A percentile compares a stretch with the other conserved stretches of the same genome.
Conservation (phyloP, 495 filamentous ascomycete genomes). For the Rhizodiscina lignyota region DNA sequence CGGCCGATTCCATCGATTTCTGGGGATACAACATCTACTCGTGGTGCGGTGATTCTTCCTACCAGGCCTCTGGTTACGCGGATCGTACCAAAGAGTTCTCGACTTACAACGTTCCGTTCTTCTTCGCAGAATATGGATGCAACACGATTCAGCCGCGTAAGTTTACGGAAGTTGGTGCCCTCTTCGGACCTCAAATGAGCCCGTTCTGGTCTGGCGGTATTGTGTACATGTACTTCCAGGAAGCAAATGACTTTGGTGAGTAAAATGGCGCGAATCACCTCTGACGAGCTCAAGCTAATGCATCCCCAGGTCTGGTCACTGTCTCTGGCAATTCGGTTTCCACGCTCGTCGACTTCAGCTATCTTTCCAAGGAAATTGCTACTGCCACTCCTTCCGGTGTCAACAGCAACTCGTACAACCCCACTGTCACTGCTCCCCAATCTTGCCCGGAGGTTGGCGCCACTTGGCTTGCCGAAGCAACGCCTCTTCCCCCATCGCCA, state of each 20-base stretch:
- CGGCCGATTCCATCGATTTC: conserved; percentile 61
- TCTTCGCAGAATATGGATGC: conserved; percentile 98
- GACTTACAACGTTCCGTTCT: conserved; percentile 78
- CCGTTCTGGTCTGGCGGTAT: conserved; percentile 83
- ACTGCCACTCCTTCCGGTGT: conserved; percentile 48
- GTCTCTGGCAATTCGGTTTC: conserved; percentile 37
- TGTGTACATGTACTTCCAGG: conserved; percentile 95
- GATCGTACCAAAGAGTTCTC: conserved; percentile 65
- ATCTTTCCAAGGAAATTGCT: conserved; percentile 54
- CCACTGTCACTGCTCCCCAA: conserved; percentile 56
- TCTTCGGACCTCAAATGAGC: conserved; percentile 71
- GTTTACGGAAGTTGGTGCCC: conserved; percentile 72
- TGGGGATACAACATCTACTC: conserved; percentile 99
- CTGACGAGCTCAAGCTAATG: too few relatives aligned
- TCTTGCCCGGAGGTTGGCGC: conserved; percentile 49
- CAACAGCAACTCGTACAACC: conserved; percentile 49
- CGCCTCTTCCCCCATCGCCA: conserved; percentile 61
- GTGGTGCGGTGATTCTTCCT: conserved; percentile 80
- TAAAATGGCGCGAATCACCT: background rate
- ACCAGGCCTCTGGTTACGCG: conserved; percentile 56
- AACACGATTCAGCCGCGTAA: conserved; percentile 57
- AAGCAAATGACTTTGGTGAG: conserved; percentile 75
- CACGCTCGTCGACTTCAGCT: conserved; percentile 56
- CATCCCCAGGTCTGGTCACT: conserved; percentile 51
- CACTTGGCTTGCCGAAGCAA: conserved; percentile 47